Evolutionary conservation across 257 asterid species (phyloP).

Genomic region (Solanum neorickii): DNA sequence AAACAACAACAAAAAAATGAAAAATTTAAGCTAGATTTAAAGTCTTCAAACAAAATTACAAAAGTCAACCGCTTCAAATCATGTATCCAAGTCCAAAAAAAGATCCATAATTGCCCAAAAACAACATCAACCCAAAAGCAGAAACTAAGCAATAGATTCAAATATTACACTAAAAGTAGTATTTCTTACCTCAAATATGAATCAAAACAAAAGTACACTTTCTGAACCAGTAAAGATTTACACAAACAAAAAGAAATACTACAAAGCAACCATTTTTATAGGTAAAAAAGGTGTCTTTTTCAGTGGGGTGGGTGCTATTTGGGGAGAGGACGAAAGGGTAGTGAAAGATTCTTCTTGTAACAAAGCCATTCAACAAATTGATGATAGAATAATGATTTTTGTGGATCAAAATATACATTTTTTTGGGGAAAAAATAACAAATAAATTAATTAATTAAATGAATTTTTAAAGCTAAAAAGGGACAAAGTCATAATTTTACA

Average conservation of each 20-base stretch:
- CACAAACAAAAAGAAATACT: background rate
- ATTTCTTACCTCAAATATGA: background rate
- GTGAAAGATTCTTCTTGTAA: background rate
- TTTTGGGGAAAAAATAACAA: background rate
- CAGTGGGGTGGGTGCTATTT: background rate
- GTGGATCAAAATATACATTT: background rate
- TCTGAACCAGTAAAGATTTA: background rate
- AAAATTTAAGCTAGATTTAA: background rate
- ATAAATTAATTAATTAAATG: background rate
- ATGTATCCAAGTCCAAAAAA: background rate
- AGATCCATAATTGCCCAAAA: background rate
- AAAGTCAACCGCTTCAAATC: background rate
- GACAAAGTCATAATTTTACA: background rate
- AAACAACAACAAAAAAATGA: background rate
- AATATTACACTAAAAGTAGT: background rate
- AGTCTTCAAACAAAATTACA: background rate
- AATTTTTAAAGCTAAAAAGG: background rate
- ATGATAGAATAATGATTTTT: background rate
- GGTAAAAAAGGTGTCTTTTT: background rate
- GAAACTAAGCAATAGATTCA: background rate
- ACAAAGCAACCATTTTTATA: background rate
- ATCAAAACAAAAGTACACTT: background rate
- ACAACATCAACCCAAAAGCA: background rate
- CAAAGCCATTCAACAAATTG: background rate
- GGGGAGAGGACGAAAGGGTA: background rate